Evolutionary conservation across 352 stramenopile species (phyloP).

Genomic region (Thraustotheca clavata): DNA sequence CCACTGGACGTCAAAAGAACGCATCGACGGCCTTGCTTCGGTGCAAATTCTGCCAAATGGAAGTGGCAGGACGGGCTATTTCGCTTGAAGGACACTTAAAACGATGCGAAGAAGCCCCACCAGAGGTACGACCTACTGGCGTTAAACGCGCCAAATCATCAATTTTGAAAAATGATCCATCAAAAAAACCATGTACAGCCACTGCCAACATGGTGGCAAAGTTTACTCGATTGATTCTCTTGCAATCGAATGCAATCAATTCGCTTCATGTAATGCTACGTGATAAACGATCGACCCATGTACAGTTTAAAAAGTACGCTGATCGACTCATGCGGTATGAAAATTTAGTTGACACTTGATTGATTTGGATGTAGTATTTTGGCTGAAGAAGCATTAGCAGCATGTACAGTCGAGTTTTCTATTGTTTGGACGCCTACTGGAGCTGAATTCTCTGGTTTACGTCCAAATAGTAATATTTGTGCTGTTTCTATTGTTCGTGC

Average conservation of each 20-base stretch:
- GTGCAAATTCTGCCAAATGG: conserved; percentile 22
- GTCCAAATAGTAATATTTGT: conserved; percentile 62
- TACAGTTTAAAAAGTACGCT: conserved; percentile 68
- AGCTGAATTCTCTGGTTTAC: conserved; percentile 41
- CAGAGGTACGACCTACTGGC: conserved; percentile 9
- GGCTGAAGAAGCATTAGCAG: conserved; percentile 56
- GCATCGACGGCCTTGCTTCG: conserved; percentile 11
- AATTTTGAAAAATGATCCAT: not conserved
- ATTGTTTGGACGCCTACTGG: conserved; percentile 61
- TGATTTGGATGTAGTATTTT: conserved; percentile 36
- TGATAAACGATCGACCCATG: conserved; percentile 51
- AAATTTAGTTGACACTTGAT: not conserved
- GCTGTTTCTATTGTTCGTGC: conserved; percentile 91
- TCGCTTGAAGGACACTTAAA: conserved; percentile 19
- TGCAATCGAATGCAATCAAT: conserved; percentile 48
- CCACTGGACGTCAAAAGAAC: conserved; percentile 18
- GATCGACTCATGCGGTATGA: conserved; percentile 65
- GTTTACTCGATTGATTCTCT: conserved; percentile 52
- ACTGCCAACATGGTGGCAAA: conserved; percentile 50
- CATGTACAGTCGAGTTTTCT: conserved; percentile 39
- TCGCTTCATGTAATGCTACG: conserved; percentile 64
- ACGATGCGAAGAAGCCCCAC: conserved; percentile 9
- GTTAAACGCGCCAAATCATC: conserved; percentile 10
- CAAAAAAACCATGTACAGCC: conserved; percentile 17
- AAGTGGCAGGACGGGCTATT: conserved; percentile 16